Conservation (phyloP, 371 early-diverging fungal species). For the Rhizopus arrhizus region DNA sequence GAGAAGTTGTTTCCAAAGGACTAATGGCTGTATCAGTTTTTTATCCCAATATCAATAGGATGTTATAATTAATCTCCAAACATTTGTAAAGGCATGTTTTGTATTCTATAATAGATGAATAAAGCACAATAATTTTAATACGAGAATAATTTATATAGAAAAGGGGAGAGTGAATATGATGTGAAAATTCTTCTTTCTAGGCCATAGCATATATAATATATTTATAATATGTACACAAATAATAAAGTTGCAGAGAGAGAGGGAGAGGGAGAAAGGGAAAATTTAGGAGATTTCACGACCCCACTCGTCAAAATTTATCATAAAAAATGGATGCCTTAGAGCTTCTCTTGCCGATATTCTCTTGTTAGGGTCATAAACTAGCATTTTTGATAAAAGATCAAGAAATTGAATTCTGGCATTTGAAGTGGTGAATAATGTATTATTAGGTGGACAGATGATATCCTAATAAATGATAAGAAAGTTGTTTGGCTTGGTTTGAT, state of each 20-base stretch:
- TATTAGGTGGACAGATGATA: slow-evolving; percentile 37
- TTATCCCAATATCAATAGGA: no score
- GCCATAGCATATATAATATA: not conserved
- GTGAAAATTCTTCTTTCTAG: not conserved
- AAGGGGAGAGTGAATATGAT: not conserved
- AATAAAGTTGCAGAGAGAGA: not conserved
- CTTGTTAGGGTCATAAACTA: slow-evolving; percentile 84
- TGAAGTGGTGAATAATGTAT: not conserved
- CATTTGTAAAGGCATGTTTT: no score
- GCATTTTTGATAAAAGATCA: slow-evolving; percentile 77
- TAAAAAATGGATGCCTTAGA: slow-evolving; percentile 83
- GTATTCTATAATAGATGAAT: no score
- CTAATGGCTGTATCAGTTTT: no score
- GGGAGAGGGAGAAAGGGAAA: not conserved
- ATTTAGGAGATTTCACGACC: slow-evolving; percentile 28
- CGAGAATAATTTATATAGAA: no score
- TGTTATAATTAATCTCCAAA: no score
- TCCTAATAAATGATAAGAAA: slow-evolving; percentile 21
- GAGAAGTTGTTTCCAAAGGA: no score
- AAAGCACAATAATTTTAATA: no score
- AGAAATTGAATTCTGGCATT: slow-evolving; percentile 40
- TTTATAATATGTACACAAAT: not conserved
- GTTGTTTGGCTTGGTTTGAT: not conserved
- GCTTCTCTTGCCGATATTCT: slow-evolving; percentile 86
- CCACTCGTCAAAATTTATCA: slow-evolving; percentile 37